Evolutionary conservation across 176 grass and related monocot genomes (phyloP).

Genomic region (Panicum miliaceum): DNA sequence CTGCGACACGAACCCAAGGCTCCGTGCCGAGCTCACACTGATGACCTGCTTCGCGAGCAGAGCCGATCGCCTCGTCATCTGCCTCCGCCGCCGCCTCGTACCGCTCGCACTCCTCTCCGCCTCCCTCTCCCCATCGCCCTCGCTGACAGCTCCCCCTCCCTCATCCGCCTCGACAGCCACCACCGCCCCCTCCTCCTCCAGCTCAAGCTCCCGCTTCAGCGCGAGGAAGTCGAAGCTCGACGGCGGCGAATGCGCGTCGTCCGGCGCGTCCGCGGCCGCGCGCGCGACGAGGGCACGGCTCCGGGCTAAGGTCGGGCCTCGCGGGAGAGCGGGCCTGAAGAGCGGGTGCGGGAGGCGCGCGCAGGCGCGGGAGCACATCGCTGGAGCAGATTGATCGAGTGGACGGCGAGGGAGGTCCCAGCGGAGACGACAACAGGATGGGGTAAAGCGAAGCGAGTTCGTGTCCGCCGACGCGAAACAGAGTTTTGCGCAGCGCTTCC

Average conservation of each 20-base stretch:
- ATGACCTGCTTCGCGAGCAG: constrained; percentile 94
- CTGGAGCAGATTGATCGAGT: constrained; percentile 10
- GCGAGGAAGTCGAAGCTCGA: constrained; percentile 87
- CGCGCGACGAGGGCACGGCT: constrained; percentile 26
- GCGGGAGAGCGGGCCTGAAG: constrained; percentile 32
- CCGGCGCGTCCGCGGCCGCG: constrained; percentile 39
- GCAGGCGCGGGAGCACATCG: constrained; percentile 59
- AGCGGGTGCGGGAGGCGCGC: constrained; percentile 29
- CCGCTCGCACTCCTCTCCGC: constrained; percentile 23
- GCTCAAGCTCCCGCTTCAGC: constrained; percentile 84
- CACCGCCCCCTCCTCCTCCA: constrained; percentile 41
- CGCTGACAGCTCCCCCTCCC: constrained; percentile 5
- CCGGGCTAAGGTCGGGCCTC: background rate
- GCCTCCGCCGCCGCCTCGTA: constrained; percentile 37
- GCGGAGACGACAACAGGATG: background rate
- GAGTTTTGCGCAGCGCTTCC: background rate
- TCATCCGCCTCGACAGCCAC: constrained; percentile 13
- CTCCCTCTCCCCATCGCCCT: constrained; percentile 33
- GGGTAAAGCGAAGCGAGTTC: background rate
- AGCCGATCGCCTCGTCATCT: constrained; percentile 71
- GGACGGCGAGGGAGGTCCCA: background rate
- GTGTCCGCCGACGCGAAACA: background rate
- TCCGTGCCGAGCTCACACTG: constrained; percentile 76
- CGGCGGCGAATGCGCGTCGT: constrained; percentile 39
- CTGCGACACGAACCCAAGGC: constrained; percentile 94